Base-by-base conservation (phyloP, 2,329 filamentous ascomycete species). In the Aspergillus costaricaensis region DNA sequence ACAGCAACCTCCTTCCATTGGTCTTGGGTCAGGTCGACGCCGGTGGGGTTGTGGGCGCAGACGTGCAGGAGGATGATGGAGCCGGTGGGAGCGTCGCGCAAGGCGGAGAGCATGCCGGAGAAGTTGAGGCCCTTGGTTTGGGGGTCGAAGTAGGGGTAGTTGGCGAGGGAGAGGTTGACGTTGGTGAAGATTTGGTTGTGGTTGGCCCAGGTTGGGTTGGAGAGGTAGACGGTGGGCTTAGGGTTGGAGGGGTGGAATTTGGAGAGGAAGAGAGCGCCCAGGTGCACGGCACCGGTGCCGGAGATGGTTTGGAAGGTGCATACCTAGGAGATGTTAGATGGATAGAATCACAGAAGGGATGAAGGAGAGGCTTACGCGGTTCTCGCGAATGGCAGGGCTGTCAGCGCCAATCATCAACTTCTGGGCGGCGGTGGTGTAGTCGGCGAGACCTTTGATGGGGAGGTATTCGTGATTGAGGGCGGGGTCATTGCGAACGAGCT, bases 141-240 rank as follows among this genome's bases (percentile, higher is more conserved):
- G 76, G 91, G 87, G 77, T 88, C 89, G 82, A 96, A 99, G 84
- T 99, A 99, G 53, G 94, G 95, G 81, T 99, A 99, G 67, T 86
- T 86, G 68, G 88, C 88, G 70, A 92, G 86, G 36, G 86, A 81
- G 30, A 98, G 83, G 69, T 86, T 84, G 73, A 97, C 92, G 75
- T 98, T 98, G 79, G 83, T 86, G 82, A 99, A 96, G 83, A 99
- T 97, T 79, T 98, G 95, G 82, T 96, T 89, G 87, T 99, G 95
- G 82, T 99, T 99, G 68, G 91, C 92, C 95, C 95, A 99, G 63
- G 95, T 99, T 56, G 95, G 95, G 77, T 90, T 91, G 72, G 92
- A 96, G 77, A 98, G 84, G 84, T 96, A 97, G 79, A 96, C 86
- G 84, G 86, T 74, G 85, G 83, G 72, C 84, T 86, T 74, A 85